Percentiles rank a stretch among this genome's conserved stretches.
These are phyloP conservation scores for Pythium oligandrum DNA, from an alignment of 352 stramenopile species.

Conservation along the genomic window DNA sequence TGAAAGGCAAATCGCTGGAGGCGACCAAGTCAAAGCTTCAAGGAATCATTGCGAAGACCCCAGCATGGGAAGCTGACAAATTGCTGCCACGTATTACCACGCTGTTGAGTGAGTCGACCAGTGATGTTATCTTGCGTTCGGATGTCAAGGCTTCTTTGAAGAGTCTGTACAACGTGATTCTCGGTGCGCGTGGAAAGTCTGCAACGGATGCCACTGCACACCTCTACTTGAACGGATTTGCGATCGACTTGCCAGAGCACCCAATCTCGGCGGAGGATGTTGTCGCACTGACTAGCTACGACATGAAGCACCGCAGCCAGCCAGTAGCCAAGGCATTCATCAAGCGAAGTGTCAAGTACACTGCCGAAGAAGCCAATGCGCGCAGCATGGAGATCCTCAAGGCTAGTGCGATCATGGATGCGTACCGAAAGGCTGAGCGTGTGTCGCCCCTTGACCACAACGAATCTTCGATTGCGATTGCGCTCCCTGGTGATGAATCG, in stretches of 20 bases:
- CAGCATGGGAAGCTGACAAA: constrained; percentile 13
- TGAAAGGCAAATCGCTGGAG: constrained; percentile 49
- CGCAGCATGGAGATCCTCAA: constrained; percentile 73
- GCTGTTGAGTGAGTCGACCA: neutral
- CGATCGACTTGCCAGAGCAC: constrained; percentile 45
- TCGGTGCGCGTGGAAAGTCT: constrained; percentile 23
- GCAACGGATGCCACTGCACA: constrained; percentile 24
- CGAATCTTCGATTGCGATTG: constrained; percentile 30
- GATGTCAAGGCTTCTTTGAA: constrained; percentile 15
- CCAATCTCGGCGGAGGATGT: constrained; percentile 62
- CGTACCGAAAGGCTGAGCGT: constrained; percentile 54
- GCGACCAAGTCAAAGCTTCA: constrained; percentile 43
- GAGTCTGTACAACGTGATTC: constrained; percentile 40
- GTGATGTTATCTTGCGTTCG: neutral
- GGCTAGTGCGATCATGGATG: constrained; percentile 73
- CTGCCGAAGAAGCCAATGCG: constrained; percentile 37
- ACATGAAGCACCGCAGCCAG: constrained; percentile 66
- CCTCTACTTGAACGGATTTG: constrained; percentile 71
- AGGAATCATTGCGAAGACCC: constrained; percentile 27
- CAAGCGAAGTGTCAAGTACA: constrained; percentile 47
- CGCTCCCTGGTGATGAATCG: constrained; percentile 36
- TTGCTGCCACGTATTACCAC: constrained; percentile 10
- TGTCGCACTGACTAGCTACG: constrained; percentile 53
- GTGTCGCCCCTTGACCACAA: constrained; percentile 27
- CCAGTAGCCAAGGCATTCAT: constrained; percentile 69